Conservation (phyloP, 2,329 filamentous ascomycete species). For the Xylariaceae sp. region DNA sequence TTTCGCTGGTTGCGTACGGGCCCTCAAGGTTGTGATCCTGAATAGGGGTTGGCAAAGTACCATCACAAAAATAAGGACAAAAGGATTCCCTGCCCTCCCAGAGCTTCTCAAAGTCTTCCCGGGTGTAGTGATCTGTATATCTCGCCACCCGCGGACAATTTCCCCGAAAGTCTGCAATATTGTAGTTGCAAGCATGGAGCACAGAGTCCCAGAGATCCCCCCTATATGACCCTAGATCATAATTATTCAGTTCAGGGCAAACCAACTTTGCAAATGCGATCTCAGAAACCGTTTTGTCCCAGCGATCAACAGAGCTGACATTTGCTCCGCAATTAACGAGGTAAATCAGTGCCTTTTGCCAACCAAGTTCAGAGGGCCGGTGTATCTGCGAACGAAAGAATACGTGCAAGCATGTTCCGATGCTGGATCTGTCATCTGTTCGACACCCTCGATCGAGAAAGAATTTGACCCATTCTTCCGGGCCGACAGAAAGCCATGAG, state of each 20-base stretch:
- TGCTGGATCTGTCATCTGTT: not conserved
- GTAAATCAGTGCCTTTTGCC: not conserved
- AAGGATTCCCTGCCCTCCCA: constrained; percentile 7
- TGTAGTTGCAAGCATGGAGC: constrained; percentile 5
- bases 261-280: constrained; percentile 1
- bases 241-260: not conserved
- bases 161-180: constrained; percentile 2
- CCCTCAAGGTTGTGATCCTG: too few relatives aligned
- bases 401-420: not conserved
- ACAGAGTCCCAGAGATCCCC: constrained; percentile 15
- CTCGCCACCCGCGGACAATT: not conserved
- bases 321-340: not conserved
- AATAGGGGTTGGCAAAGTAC: too few relatives aligned
- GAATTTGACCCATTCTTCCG: not conserved
- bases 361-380: not conserved
- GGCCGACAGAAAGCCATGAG: not conserved
- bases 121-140: constrained; percentile 6
- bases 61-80: constrained; percentile 18
- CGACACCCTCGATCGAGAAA: constrained; percentile 3
- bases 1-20: too few relatives aligned
- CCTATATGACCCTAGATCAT: constrained; percentile 7
- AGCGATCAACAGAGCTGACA: not conserved
- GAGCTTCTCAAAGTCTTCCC: constrained; percentile 12
- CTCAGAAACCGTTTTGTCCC: not conserved
- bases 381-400: not conserved